Percentiles rank a stretch among this genome's conserved stretches.
These are phyloP conservation scores for Phytophthora boehmeriae DNA, from an alignment of 352 stramenopile species.

Conservation along the genomic window DNA sequence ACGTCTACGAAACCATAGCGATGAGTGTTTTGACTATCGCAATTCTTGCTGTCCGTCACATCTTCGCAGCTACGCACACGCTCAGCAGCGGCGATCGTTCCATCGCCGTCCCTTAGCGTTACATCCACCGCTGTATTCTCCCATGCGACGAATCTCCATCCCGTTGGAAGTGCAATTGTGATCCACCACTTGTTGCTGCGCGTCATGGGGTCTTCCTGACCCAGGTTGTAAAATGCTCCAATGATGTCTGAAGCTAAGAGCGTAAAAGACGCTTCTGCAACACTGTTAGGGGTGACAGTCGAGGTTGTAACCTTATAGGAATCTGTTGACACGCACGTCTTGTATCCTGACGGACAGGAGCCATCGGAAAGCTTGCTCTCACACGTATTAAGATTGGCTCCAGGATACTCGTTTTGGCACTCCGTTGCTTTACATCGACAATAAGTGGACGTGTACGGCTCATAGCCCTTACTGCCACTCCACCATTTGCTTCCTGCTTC, in stretches of 20 bases:
- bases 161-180: slow-evolving; percentile 60
- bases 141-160: slow-evolving; percentile 79
- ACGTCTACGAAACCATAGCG: slow-evolving; percentile 70
- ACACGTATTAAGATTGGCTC: slow-evolving; percentile 47
- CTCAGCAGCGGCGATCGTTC: slow-evolving; percentile 18
- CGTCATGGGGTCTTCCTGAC: slow-evolving; percentile 50
- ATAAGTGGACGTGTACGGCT: slow-evolving; percentile 65
- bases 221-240: slow-evolving; percentile 73
- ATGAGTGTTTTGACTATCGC: slow-evolving; percentile 37
- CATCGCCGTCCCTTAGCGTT: slow-evolving; percentile 40
- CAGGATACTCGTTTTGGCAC: slow-evolving; percentile 74
- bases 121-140: slow-evolving; percentile 57
- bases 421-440: slow-evolving; percentile 71
- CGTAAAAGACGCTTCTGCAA: slow-evolving; percentile 70
- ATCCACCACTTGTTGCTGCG: slow-evolving; percentile 73
- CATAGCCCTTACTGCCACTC: slow-evolving; percentile 18
- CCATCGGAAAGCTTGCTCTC: slow-evolving; percentile 49
- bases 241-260: slow-evolving; percentile 76
- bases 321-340: slow-evolving; percentile 67
- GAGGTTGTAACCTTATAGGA: slow-evolving; percentile 76
- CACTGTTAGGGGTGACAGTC: slow-evolving; percentile 63
- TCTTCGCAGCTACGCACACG: slow-evolving; percentile 55
- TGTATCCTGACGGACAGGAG: slow-evolving; percentile 63
- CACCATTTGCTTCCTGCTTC: slow-evolving; percentile 22
- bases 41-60: slow-evolving; percentile 56